Evolutionary conservation across 768 basidiomycete species (phyloP).

Genomic region (Wakefieldia striispora): DNA sequence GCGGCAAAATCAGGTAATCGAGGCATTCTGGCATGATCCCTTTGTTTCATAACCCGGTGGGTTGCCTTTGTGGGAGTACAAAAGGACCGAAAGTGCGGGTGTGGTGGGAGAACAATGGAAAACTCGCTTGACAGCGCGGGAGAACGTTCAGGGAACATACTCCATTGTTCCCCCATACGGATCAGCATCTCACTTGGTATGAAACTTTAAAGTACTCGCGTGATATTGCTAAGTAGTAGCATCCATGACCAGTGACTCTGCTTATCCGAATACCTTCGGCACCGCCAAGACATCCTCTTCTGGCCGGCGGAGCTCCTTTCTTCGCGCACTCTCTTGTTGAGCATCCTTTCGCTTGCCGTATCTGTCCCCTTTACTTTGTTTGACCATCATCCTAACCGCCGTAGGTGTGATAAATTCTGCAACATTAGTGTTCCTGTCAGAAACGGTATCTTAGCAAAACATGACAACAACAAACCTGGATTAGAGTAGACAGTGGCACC

Average conservation of each 20-base stretch:
- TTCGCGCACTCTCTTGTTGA: slow-evolving; percentile 58
- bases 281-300: slow-evolving; percentile 81
- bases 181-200: neutral
- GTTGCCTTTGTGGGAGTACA: slow-evolving; percentile 31
- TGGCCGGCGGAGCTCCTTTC: slow-evolving; percentile 62
- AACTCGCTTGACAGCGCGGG: slow-evolving; percentile 15
- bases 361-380: slow-evolving; percentile 72
- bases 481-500: slow-evolving; percentile 96
- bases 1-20: neutral
- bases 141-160: neutral
- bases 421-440: neutral
- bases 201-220: neutral
- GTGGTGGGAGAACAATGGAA: slow-evolving; percentile 30
- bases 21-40: slow-evolving; percentile 2
- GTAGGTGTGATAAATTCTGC: slow-evolving; percentile 92
- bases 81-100: slow-evolving; percentile 19
- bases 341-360: slow-evolving; percentile 83
- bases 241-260: neutral
- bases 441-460: neutral
- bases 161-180: slow-evolving; percentile 18
- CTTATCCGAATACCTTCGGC: slow-evolving; percentile 85
- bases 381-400: slow-evolving; percentile 65
- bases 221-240: neutral
- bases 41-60: slow-evolving; percentile 24
- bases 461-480: slow-evolving; percentile 56